Evolutionary conservation across 306 rosid genomes (phyloP).

Genomic region (Coriaria nepalensis): DNA sequence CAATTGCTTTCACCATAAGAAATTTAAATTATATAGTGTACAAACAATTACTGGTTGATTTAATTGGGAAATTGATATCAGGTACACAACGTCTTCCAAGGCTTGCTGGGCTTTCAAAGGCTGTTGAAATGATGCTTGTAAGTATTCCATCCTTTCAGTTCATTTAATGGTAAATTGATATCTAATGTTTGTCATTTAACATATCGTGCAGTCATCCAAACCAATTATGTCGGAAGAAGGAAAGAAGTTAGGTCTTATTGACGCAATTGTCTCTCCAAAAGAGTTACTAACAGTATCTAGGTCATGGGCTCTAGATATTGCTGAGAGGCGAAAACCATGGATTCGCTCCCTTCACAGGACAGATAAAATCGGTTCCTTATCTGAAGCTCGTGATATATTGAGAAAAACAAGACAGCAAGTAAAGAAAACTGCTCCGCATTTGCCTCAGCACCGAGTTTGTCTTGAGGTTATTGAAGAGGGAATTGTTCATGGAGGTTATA

Average conservation of each 20-base stretch:
- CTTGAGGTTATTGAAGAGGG: slow-evolving; percentile 83
- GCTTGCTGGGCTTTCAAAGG: slow-evolving; percentile 70
- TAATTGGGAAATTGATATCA: slow-evolving; percentile 23
- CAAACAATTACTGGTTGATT: slow-evolving; percentile 7
- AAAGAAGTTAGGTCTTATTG: slow-evolving; percentile 73
- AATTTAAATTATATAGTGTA: slow-evolving; percentile 8
- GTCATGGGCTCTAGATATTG: slow-evolving; percentile 76
- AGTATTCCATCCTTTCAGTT: slow-evolving; percentile 2
- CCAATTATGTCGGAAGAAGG: slow-evolving; percentile 89
- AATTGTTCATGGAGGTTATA: slow-evolving; percentile 82
- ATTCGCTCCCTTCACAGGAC: slow-evolving; percentile 78
- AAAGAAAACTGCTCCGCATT: slow-evolving; percentile 60
- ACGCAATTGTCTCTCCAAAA: slow-evolving; percentile 58
- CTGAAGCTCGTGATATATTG: slow-evolving; percentile 57
- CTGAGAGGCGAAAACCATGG: slow-evolving; percentile 63
- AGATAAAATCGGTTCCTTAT: slow-evolving; percentile 62
- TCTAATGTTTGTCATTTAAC: neutral
- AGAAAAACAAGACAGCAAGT: slow-evolving; percentile 56
- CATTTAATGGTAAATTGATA: too few relatives aligned
- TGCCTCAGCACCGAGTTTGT: slow-evolving; percentile 92
- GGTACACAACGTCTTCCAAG: slow-evolving; percentile 99
- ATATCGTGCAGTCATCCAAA: slow-evolving; percentile 51
- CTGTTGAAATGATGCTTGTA: slow-evolving; percentile 95
- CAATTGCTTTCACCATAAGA: slow-evolving; percentile 2
- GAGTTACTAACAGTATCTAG: slow-evolving; percentile 73